Base-by-base conservation (phyloP, 78 protist species). In the Speleostelium caveatum region DNA sequence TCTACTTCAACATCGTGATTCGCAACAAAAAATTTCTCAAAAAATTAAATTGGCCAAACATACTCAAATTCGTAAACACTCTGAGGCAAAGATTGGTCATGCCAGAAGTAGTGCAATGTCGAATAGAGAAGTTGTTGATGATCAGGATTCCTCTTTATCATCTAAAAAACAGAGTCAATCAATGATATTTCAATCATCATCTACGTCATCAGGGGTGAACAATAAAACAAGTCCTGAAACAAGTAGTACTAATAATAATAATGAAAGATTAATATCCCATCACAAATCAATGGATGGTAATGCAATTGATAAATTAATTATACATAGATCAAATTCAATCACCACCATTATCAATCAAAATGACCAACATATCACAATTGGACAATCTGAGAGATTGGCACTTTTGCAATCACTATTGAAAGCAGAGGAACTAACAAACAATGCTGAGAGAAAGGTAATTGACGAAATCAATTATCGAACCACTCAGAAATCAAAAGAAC, bases 351-450 rank as follows among this genome's bases (percentile, higher is more conserved):
- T 30, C 21, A 33, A 62, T 62, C 19, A 30, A 5, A n/a, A n/a
- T n/a, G n/a, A n/a, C n/a, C n/a, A n/a, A n/a, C n/a, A n/a, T n/a
- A n/a, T n/a, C n/a, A n/a, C n/a, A n/a, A 38, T 65, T 65, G 73
- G 88, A 5, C 88, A 78, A 55, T 75, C 76, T 67, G 88, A 78
- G 30, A 78, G 75, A 67, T 78, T 78, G 41, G 88, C 88, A 66
- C 22, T 78, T 16, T n/a, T 78, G 38, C 88, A 78, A 53, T 78
- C 88, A 66, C 24, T 78, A 24, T 78, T 78, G 30, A 78, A 78
- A 55, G 17, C 88, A 22, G 88, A 78, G 38, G 88, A 78, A 26
- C 38, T 78, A 24, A 78, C 88, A 26, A 78, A 78, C 36, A 67
- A 63, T 67, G 88, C 88, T 17, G 88, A 78, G 55, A 42, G 75